These are phyloP conservation scores for Lactuca sativa DNA, from an alignment of 129 eudicot genomes.

Conservation along the genomic window DNA sequence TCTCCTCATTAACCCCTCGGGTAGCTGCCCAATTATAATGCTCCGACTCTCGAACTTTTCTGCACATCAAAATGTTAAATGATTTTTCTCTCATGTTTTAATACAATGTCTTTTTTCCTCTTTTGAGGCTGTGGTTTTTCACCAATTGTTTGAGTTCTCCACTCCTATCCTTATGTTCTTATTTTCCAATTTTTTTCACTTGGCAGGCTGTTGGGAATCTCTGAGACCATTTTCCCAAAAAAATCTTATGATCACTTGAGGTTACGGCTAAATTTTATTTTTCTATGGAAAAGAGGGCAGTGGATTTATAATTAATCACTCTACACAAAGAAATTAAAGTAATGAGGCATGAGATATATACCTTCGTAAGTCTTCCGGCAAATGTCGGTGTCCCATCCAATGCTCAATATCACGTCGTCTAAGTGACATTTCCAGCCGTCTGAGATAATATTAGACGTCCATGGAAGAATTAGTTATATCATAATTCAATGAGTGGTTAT, in stretches of 20 bases:
- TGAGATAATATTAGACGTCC: slow-evolving; percentile 15
- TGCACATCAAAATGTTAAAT: too few species aligned
- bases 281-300: neutral
- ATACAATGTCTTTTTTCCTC: neutral
- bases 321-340: too few species aligned
- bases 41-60: too few species aligned
- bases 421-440: slow-evolving; percentile 82
- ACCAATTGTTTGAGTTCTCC: neutral
- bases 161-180: neutral
- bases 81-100: too few species aligned
- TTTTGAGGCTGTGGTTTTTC: neutral
- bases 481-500: neutral
- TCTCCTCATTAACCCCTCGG: too few species aligned
- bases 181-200: neutral
- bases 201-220: too few species aligned
- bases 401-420: slow-evolving; percentile 92
- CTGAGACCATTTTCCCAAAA: neutral
- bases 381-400: slow-evolving; percentile 92
- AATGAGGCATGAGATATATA: slow-evolving; percentile 7
- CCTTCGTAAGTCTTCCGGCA: slow-evolving; percentile 70
- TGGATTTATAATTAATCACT: neutral
- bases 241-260: neutral
- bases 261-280: too few species aligned
- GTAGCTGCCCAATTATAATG: too few species aligned
- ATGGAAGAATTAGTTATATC: neutral